Base-by-base conservation (phyloP, 139 green algal species). In the Haematococcus lacustris region DNA sequence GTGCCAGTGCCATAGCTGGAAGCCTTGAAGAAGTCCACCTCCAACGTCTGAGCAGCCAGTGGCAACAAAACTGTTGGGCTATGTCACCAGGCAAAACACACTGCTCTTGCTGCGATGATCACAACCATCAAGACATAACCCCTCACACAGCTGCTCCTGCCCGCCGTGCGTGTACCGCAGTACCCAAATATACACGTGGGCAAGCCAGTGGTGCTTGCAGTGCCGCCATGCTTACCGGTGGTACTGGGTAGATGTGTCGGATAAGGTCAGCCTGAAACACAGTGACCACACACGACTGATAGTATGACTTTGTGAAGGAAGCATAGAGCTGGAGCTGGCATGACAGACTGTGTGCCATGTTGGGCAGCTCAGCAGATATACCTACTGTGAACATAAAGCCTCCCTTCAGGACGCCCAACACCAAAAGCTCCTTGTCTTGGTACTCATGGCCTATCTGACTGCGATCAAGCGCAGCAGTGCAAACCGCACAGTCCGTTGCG, bases 311-410 rank as follows among this genome's bases (percentile, higher is more conserved):
- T n/a, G n/a, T 68, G 61, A 30, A 67, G 17, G 32, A 5, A 67
- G 30, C 25, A 33, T 41, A 4, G 7, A 6, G n/a, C 30, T 6
- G 23, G 28, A 40, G 32, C 32, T 33, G 40, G 30, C 21, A 40
- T n/a, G 21, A 7, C 25, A 25, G 61, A 30, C 9, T 51, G 63
- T 51, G 17, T n/a, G 7, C 65, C n/a, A 25, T 37, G 9, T 17
- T 53, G 9, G 43, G 43, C 43, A 53, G 9, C 43, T 28, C 43
- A 53, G 43, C 43, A 28, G 3, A 3, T 57, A 1, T 26, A 64
- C 67, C 66, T 41, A 43, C 50, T 0, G 67, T 74, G 62, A 76
- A 76, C 63, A 73, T 69, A 69, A 81, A 81, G 9, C 70, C 76
- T 21, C 76, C 76, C n/a, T 75, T 81, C 21, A 81, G 70, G 3